Conservation (phyloP, 73 alveolate species). For the Tetrahymena elliotti region DNA sequence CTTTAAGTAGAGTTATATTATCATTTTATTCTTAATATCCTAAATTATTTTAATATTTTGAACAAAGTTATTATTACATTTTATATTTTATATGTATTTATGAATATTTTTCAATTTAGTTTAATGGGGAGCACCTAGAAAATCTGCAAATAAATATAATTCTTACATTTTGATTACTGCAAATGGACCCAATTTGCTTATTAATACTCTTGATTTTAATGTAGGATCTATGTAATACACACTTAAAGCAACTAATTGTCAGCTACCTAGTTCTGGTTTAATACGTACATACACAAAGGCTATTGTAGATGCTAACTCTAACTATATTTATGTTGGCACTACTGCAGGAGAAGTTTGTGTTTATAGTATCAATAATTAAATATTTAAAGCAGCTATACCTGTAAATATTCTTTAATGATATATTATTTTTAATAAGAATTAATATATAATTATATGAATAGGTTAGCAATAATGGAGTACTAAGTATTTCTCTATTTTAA, state of each 20-base stretch:
- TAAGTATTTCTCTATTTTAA: slow-evolving; percentile 56
- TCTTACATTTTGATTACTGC: slow-evolving; percentile 63
- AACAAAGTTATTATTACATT: no score
- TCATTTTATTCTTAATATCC: no score
- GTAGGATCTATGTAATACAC: slow-evolving; percentile 71
- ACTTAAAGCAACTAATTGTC: slow-evolving; percentile 49
- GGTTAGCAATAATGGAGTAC: slow-evolving; percentile 67
- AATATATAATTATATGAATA: background rate
- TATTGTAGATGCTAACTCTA: slow-evolving; percentile 56
- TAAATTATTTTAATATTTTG: no score
- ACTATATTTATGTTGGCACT: slow-evolving; percentile 69
- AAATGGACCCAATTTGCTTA: slow-evolving; percentile 47
- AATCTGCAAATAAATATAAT: slow-evolving; percentile 66
- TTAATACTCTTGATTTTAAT: slow-evolving; percentile 65
- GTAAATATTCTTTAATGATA: slow-evolving; percentile 6
- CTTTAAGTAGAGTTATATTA: background rate
- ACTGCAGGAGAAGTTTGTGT: slow-evolving; percentile 81
- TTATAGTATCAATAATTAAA: slow-evolving; percentile 58
- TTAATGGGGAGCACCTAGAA: slow-evolving; percentile 66
- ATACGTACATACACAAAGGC: slow-evolving; percentile 73
- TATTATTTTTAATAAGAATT: no score
- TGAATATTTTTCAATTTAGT: background rate
- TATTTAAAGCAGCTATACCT: slow-evolving; percentile 80
- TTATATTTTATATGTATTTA: no score
- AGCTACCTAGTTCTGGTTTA: slow-evolving; percentile 81